A percentile compares a stretch with the other conserved stretches of the same genome.
Evolutionary conservation across 331 rosid genomes (phyloP).

Genomic region (Rhamnella rubrinervis): DNA sequence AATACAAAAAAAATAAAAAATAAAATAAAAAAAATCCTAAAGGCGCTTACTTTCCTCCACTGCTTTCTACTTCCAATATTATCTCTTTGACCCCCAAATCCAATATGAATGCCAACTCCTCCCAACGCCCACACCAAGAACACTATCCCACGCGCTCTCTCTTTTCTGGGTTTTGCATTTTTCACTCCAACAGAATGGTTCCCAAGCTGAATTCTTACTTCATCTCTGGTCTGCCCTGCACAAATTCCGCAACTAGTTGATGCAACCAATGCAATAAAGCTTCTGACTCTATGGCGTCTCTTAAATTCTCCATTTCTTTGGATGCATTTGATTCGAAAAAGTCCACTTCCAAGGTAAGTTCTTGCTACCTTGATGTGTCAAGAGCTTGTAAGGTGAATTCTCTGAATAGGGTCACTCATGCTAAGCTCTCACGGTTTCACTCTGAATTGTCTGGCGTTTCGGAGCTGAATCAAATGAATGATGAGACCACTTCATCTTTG

Average conservation of each 20-base stretch:
- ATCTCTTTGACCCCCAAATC: constrained; percentile 15
- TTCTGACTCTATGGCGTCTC: constrained; percentile 55
- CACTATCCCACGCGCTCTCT: not conserved
- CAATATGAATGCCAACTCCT: constrained; percentile 11
- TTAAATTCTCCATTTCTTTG: constrained; percentile 46
- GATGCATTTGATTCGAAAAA: constrained; percentile 50
- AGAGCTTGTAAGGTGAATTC: constrained; percentile 39
- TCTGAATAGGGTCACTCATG: constrained; percentile 30
- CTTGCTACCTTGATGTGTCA: constrained; percentile 29
- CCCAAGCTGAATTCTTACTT: constrained; percentile 1
- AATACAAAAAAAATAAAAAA: not conserved
- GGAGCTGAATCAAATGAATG: constrained; percentile 16
- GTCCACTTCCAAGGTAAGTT: constrained; percentile 13
- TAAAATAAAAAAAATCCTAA: not conserved
- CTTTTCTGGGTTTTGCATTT: not conserved
- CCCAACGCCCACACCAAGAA: not conserved
- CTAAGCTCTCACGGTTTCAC: constrained; percentile 32
- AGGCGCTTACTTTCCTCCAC: constrained; percentile 39
- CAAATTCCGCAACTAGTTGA: not conserved
- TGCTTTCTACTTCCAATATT: constrained; percentile 33
- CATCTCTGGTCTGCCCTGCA: not conserved
- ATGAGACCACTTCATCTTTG: constrained; percentile 10
- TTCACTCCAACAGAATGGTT: not conserved
- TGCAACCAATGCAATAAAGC: constrained; percentile 1
- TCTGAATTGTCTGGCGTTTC: constrained; percentile 29